phyloP scores from a whole-genome alignment of 2,329 filamentous ascomycete genomes.

The Monosporascus sp. region DNA sequence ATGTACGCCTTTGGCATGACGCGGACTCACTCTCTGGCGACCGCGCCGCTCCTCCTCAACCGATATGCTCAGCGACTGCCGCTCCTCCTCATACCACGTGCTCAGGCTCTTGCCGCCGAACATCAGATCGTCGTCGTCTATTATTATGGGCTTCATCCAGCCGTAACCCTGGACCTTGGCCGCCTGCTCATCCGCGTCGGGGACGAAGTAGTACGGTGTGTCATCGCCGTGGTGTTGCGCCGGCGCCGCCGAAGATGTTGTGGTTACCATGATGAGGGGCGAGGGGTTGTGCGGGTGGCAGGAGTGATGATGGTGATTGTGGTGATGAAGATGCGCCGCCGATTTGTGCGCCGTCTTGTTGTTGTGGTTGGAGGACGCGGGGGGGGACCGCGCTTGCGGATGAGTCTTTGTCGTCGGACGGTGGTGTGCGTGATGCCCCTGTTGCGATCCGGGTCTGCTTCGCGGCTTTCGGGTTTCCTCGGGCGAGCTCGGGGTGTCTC shows the following conservation, averaged over 20 bases:
- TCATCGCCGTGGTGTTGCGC: conserved; percentile 19
- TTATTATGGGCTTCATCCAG: conserved; percentile 51
- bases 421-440: conserved; percentile 12
- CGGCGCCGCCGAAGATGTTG: conserved; percentile 12
- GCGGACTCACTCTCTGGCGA: conserved; percentile 30
- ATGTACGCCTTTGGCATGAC: not conserved
- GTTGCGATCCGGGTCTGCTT: conserved; percentile 19
- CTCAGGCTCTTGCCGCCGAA: conserved; percentile 56
- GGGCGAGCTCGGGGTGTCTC: conserved; percentile 20
- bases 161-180: conserved; percentile 19
- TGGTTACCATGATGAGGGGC: conserved; percentile 28
- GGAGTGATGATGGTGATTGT: conserved; percentile 2
- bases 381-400: conserved; percentile 17
- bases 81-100: conserved; percentile 56
- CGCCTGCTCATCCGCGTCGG: conserved; percentile 15
- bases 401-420: conserved; percentile 3
- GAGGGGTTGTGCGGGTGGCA: conserved; percentile 22
- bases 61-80: conserved; percentile 36
- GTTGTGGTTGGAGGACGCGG: conserved; percentile 9
- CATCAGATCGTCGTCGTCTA: conserved; percentile 56
- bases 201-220: conserved; percentile 24
- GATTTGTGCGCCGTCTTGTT: conserved; percentile 7
- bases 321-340: not conserved
- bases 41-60: conserved; percentile 36
- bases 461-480: conserved; percentile 21